Conservation (phyloP, 352 stramenopile species). For the Blastocystis sp. region DNA sequence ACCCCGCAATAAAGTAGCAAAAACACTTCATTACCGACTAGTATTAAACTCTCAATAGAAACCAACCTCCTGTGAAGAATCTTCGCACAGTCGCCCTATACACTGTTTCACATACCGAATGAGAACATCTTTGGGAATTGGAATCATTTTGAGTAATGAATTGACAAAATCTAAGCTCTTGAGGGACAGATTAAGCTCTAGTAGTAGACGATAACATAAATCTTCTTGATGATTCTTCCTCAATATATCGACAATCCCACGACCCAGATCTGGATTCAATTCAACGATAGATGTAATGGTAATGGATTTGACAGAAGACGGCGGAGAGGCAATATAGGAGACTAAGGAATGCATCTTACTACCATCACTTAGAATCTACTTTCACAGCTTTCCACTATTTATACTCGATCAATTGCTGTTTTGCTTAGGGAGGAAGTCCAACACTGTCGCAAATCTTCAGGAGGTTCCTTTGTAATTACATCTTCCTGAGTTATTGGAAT, state of each 20-base stretch:
- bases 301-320: not conserved
- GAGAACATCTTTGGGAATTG: not conserved
- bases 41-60: not conserved
- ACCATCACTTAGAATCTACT: not conserved
- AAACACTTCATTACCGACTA: not conserved
- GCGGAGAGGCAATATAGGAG: not conserved
- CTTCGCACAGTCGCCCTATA: not conserved
- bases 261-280: not conserved
- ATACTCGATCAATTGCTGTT: not conserved
- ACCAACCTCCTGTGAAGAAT: not conserved
- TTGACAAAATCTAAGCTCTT: conserved; percentile 7
- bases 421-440: not conserved
- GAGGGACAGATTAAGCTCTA: not conserved
- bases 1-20: not conserved
- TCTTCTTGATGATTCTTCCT: not conserved
- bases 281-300: not conserved
- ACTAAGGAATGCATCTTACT: not conserved
- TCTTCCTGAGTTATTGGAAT: not conserved
- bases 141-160: not conserved
- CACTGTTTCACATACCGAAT: not conserved
- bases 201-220: not conserved
- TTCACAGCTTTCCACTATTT: not conserved
- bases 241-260: not conserved
- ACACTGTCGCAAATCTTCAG: not conserved
- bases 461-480: not conserved